These are phyloP conservation scores for Phytomonas francai DNA, from an alignment of 208 protist species.

Conservation along the genomic window DNA sequence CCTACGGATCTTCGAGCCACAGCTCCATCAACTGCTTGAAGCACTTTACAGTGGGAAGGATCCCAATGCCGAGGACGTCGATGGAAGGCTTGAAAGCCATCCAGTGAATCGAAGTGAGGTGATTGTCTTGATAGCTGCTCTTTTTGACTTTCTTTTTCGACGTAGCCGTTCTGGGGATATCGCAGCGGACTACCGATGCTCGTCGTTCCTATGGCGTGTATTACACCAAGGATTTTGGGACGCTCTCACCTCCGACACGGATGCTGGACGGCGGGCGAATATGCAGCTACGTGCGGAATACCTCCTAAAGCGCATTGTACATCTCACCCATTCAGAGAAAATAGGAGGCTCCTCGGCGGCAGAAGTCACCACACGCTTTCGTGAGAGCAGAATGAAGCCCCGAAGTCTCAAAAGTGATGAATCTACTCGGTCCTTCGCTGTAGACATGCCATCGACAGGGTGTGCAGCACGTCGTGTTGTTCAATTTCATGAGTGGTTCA, in stretches of 20 bases:
- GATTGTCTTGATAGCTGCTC: slow-evolving; percentile 60
- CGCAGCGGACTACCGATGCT: slow-evolving; percentile 52
- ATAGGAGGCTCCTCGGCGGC: too few species aligned
- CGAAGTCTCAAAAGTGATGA: not conserved
- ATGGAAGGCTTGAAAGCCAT: not conserved
- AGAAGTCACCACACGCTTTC: too few species aligned
- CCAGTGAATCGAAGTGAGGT: slow-evolving; percentile 35
- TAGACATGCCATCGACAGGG: not conserved
- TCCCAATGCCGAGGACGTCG: not conserved
- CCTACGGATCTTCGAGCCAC: slow-evolving; percentile 18
- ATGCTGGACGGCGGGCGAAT: slow-evolving; percentile 54
- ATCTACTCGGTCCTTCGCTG: not conserved
- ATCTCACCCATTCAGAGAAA: slow-evolving; percentile 25
- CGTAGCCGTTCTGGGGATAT: slow-evolving; percentile 7
- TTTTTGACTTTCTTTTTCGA: slow-evolving; percentile 83
- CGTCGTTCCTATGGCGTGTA: slow-evolving; percentile 51
- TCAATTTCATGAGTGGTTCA: not conserved
- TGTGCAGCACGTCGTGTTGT: not conserved
- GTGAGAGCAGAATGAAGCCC: too few species aligned
- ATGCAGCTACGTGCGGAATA: slow-evolving; percentile 73
- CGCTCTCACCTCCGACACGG: slow-evolving; percentile 26
- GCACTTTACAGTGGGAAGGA: not conserved
- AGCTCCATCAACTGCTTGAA: slow-evolving; percentile 20
- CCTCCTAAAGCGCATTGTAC: slow-evolving; percentile 78
- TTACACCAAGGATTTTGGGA: slow-evolving; percentile 36